Base-by-base conservation (phyloP, 164 flowering plant genomes). In the Chimonanthus praecox region DNA sequence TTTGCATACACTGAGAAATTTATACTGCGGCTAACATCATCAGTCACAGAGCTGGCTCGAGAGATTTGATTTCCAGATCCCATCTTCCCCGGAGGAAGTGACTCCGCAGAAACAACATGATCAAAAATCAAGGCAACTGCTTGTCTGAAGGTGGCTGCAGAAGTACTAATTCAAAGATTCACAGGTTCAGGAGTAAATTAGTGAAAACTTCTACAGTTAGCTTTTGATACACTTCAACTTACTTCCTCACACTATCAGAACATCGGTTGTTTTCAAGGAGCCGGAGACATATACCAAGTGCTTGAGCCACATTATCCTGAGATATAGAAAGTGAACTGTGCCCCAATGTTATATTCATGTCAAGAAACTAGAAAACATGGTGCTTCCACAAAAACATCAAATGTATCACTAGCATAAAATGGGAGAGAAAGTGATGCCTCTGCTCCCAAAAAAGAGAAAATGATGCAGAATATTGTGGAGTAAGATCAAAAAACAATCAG, bases 101-200 rank as follows among this genome's bases (percentile, higher is more conserved):
- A 85, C 82, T 95, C 98, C 48, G 88, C 87, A 72, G 51, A 58
- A 80, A 89, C 82, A 76, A 95, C 94, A 74, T 86, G 92, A 84
- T 93, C 98, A 85, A 95, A 95, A 68, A 92, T 86, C 86, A 95
- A 85, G 58, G 99, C 99, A 66, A 93, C 96, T 20, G 99, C 90
- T 84, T 95, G 98, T 78, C 99, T 90, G 82, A 95, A 95, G 73
- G 99, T 95, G 74, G 99, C 99, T 74, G 99, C 99, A 71, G 99
- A 97, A 78, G 99, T 95, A 78, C 99, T 95, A 83, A 44, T 81
- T 70, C 65, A 74, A 75, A 71, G 67, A 73, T 60, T 68, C 44
- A 80, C 67, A 64, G 49, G 45, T 46, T 43, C n/a, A 71, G 72
- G 49, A 75, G 68, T 61, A 6, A 46, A 2, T 18, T 47, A 66